Base-by-base conservation (phyloP, 192 early-diverging fungal species). In the Backusella liffmaniae region DNA sequence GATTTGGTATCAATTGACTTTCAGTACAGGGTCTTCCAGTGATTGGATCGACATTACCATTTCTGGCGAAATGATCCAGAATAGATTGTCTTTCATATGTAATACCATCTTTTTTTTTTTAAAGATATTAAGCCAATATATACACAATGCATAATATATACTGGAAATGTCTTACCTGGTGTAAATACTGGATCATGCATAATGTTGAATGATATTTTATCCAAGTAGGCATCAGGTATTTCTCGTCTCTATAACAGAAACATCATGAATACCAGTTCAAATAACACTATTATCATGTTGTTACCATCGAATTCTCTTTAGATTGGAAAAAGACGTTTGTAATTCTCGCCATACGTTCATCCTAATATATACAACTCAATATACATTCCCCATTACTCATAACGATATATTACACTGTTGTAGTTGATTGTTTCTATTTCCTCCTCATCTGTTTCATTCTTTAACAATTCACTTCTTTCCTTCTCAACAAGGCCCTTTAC, bases 31-130 rank as follows among this genome's bases (percentile, higher is more conserved):
- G 88, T 66, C 84, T 81, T 41, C 92, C 82, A 7, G 91, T 87
- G 12, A 96, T 79, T 1, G 95, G 95, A 84, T 96, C 95, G 85
- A 93, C 95, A 49, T 88, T 77, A n/a, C 95, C 93, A 79, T 94
- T 94, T 70, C 91, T 87, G 67, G 83, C 77, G 56, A 96, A 87
- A 75, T 96, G 94, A 49, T 92, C 85, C 35, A 90, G 73, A n/a
- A 96, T 84, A 30, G 91, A 90, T 13, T 83, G 76, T 35, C 93
- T 88, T 77, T 96, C 95, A 76, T 95, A 96, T 4, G 85, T 92
- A 29, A 91, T 91, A 0, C 91, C 92, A 10, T 79, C 84, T 70
- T 80, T 84, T 49, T 18, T 26, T 91, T 83, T 16, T 93, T 89
- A 2, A 94, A 34, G 9, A 36, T 3, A 46, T 15, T 59, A 46